Base-by-base conservation (phyloP, 306 rosid species). In the Fragaria nilgerrensis region DNA sequence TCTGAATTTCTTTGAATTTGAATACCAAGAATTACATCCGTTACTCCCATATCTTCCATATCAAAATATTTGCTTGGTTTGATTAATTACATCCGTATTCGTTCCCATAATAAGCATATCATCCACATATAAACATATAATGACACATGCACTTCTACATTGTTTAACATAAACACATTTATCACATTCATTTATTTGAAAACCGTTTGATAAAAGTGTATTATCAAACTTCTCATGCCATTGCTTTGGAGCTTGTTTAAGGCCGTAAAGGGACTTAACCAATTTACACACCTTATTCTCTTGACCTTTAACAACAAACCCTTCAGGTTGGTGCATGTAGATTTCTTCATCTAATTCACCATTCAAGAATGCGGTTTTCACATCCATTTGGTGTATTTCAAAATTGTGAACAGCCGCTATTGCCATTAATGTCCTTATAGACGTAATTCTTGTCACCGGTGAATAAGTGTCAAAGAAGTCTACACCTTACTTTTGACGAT, bases 341-440 rank as follows among this genome's bases (percentile, higher is more conserved):
- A 65, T 65, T 9, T 65, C 70, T 34, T 64, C 43, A 15, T 64
- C 43, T 32, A 65, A 34, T 1, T 63, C 45, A 5, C 49, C 27
- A 37, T 66, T 66, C 11, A 66, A 19, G 11, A 67, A 39, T 27
- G 50, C 17, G 0, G 72, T 67, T 4, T 67, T 67, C 1, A 67
- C 27, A 39, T 67, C 72, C 16, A 20, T 67, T 67, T 67, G 50
- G 2, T 67, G 72, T 16, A 67, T 67, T 67, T 67, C 49, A 8
- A 67, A 8, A 3, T 67, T 20, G 2, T 39, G 11, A 1, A 67
- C 1, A 3, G 50, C 23, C 1, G 3, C 27, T 0, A 67, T 36
- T 0, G 48, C 15, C 20, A 17, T 67, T 9, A 67, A 67, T 9
- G 8, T 20, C 0, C 71, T 3, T 1, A 67, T 67, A 1, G 71